Conservation (phyloP, 495 filamentous ascomycete genomes). For the Aspergillus avenaceus region DNA sequence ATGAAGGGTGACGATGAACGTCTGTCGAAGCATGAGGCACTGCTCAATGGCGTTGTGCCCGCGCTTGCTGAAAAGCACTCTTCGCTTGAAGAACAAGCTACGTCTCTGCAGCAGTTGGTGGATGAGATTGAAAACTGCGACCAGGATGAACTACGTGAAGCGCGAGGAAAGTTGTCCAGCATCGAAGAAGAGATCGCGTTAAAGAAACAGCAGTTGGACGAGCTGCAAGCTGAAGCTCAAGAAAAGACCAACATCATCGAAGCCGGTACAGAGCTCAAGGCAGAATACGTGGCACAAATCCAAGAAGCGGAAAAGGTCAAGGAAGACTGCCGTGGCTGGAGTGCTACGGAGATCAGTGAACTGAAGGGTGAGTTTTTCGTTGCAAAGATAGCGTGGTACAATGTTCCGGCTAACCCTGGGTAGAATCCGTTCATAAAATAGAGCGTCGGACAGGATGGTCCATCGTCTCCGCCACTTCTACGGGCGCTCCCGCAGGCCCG, state of each 20-base stretch:
- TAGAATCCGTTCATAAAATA: conserved; percentile 63
- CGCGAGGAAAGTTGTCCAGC: conserved; percentile 58
- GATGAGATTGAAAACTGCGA: conserved; percentile 77
- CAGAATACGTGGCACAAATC: conserved; percentile 68
- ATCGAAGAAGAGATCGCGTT: conserved; percentile 64
- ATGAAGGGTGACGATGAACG: conserved; percentile 70
- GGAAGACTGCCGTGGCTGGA: conserved; percentile 89
- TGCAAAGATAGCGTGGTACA: too few relatives aligned
- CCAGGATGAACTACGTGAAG: conserved; percentile 66
- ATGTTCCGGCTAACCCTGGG: conserved; percentile 7
- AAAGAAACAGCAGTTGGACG: conserved; percentile 61
- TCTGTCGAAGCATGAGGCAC: conserved; percentile 61
- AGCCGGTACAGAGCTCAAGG: conserved; percentile 57
- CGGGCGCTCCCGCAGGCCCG: conserved; percentile 35
- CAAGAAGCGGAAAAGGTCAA: conserved; percentile 76
- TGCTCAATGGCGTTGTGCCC: conserved; percentile 64
- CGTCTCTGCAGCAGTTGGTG: conserved; percentile 61
- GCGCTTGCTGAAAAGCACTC: conserved; percentile 51
- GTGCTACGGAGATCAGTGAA: conserved; percentile 65
- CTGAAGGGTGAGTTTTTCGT: conserved; percentile 66
- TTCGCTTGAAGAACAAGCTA: conserved; percentile 59
- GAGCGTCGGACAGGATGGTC: conserved; percentile 75
- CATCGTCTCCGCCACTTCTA: conserved; percentile 57
- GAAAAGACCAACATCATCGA: conserved; percentile 60
- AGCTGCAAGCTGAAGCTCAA: conserved; percentile 58